A percentile compares a stretch with the other conserved stretches of the same genome.
Conservation (phyloP, 2,329 filamentous ascomycete genomes). For the Colletotrichum karsti region DNA sequence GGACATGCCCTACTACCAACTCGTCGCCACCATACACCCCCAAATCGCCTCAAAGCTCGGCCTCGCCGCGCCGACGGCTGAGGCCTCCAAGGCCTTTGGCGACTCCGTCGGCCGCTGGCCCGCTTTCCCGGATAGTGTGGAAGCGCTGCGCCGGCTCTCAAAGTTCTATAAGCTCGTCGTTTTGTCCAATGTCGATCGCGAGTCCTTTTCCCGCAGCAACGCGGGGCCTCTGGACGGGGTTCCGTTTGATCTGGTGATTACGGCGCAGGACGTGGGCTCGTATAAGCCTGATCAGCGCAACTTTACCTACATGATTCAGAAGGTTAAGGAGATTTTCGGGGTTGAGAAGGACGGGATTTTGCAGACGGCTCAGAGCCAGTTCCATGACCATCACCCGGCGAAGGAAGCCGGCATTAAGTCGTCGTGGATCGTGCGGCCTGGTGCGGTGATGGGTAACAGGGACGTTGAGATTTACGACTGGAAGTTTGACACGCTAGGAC, state of each 20-base stretch:
- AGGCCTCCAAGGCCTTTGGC: slow-evolving; percentile 59
- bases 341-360: slow-evolving; percentile 63
- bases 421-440: slow-evolving; percentile 68
- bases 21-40: slow-evolving; percentile 60
- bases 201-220: slow-evolving; percentile 55
- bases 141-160: slow-evolving; percentile 58
- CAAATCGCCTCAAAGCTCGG: slow-evolving; percentile 54
- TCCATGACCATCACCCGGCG: slow-evolving; percentile 75
- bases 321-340: slow-evolving; percentile 62
- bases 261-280: slow-evolving; percentile 74
- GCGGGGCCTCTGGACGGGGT: slow-evolving; percentile 56
- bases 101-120: slow-evolving; percentile 62
- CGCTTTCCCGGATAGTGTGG: slow-evolving; percentile 67
- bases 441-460: slow-evolving; percentile 48
- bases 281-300: slow-evolving; percentile 76
- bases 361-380: slow-evolving; percentile 75
- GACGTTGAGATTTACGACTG: slow-evolving; percentile 57
- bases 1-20: slow-evolving; percentile 64
- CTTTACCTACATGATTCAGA: slow-evolving; percentile 70
- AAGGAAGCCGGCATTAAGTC: slow-evolving; percentile 63
- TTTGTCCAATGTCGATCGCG: slow-evolving; percentile 65
- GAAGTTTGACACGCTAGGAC: slow-evolving; percentile 65
- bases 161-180: slow-evolving; percentile 66
- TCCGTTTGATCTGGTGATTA: slow-evolving; percentile 69
- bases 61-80: slow-evolving; percentile 42